Base-by-base conservation (phyloP, 345 rosid genomes). In the Rubroshorea leprosula region DNA sequence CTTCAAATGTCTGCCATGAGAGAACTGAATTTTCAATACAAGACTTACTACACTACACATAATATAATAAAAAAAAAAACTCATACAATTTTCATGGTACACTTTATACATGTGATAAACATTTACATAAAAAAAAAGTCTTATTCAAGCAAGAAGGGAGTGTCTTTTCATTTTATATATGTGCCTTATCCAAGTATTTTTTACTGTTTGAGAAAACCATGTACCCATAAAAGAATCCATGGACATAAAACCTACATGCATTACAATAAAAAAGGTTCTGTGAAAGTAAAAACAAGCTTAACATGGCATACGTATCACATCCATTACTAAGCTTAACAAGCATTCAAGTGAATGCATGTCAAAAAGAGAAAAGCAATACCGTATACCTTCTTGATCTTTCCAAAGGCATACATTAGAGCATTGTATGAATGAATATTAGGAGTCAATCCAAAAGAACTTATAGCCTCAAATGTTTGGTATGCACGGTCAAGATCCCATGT, bases 401-500 rank as follows among this genome's bases (percentile, higher is more conserved):
- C 97, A 67, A 86, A 93, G 15, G 99, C 94, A 80, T 58, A 72
- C 58, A 89, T 72, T 54, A 93, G 72, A 50, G 91, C 82, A 66
- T 93, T 93, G 65, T 74, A 93, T 11, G 99, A 93, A 72, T 89
- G 91, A 52, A 87, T 74, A 75, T 93, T 76, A 51, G 92, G 88
- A 29, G 75, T 78, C 79, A 93, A 68, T 58, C 85, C 96, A 64
- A 93, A 93, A 22, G 87, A 66, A 68, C 85, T 54, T 46, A 93
- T 80, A 46, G 99, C 90, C 54, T 85, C 96, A 75, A 93, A 87
- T n/a, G 97, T 93, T 73, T 90, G 90, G 61, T 89, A 89, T 57
- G 99, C 94, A 64, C 97, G 97, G 53, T 85, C 91, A 23, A 89
- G 78, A 62, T 93, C 99, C 99, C 99, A 89, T 73, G 76, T 80